Evolutionary conservation across 2,329 filamentous ascomycete genomes (phyloP).

Genomic region (Cladosporium sp.): DNA sequence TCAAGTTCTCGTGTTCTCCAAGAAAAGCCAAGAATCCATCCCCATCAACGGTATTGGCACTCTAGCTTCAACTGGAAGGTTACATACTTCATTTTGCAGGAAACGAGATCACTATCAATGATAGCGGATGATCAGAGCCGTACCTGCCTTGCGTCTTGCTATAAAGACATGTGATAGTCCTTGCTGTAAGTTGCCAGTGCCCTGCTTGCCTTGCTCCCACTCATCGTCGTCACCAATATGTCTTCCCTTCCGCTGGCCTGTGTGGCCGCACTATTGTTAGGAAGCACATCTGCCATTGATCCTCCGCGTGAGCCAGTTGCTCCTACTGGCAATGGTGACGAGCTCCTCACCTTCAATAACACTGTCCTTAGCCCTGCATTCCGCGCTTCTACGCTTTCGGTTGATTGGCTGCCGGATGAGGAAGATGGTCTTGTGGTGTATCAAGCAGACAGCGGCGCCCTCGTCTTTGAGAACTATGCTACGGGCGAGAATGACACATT

Average conservation of each 20-base stretch:
- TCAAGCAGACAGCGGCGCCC: conserved; percentile 45
- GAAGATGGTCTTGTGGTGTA: conserved; percentile 61
- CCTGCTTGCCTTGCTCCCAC: not conserved
- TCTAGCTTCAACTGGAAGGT: conserved; percentile 11
- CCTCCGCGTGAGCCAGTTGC: conserved; percentile 52
- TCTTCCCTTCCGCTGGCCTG: not conserved
- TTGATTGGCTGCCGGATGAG: conserved; percentile 56
- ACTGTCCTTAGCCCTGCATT: conserved; percentile 49
- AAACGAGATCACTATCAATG: conserved; percentile 5
- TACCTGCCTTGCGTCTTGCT: not conserved
- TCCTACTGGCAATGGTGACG: conserved; percentile 53
- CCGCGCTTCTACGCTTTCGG: conserved; percentile 44
- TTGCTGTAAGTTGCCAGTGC: not conserved
- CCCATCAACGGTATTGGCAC: conserved; percentile 9
- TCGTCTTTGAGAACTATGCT: conserved; percentile 60
- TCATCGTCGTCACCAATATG: not conserved
- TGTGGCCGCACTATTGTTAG: not conserved
- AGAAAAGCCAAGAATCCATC: conserved; percentile 3
- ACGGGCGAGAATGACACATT: conserved; percentile 55
- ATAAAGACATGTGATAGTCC: not conserved
- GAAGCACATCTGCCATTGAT: conserved; percentile 34
- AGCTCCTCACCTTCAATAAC: conserved; percentile 58
- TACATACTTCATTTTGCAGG: not conserved
- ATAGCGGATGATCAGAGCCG: not conserved
- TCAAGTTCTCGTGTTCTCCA: not conserved